Conservation (phyloP, 805 yeast species). For the Candida ulmi region DNA sequence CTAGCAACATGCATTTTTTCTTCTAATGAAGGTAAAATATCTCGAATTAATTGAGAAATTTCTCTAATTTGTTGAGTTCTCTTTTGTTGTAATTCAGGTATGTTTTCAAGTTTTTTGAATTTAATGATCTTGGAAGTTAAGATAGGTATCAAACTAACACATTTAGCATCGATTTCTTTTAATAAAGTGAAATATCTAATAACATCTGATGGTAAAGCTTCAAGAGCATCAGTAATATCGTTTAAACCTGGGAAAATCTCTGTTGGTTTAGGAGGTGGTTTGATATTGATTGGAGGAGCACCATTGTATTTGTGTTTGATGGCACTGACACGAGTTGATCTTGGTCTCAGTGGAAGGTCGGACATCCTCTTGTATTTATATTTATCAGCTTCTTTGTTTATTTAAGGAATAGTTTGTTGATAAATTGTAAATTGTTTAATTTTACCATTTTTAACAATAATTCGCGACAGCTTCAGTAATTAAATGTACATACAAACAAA, state of each 20-base stretch:
- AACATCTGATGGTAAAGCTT: constrained; percentile 81
- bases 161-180: constrained; percentile 93
- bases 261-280: constrained; percentile 18
- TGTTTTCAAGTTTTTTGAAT: constrained; percentile 34
- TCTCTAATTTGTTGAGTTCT: constrained; percentile 26
- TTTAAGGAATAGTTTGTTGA: no score
- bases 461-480: no score
- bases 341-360: constrained; percentile 29
- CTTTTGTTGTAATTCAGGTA: constrained; percentile 5
- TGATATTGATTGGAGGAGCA: constrained; percentile 1
- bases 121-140: constrained; percentile 48
- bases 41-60: constrained; percentile 43
- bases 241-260: constrained; percentile 79
- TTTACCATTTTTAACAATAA: no score
- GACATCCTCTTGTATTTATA: neutral
- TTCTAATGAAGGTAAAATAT: constrained; percentile 85
- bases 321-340: constrained; percentile 26
- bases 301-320: constrained; percentile 5
- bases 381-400: no score
- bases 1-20: constrained; percentile 98
- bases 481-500: no score
- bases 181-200: constrained; percentile 80
- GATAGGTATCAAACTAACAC: constrained; percentile 67
- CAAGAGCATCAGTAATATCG: constrained; percentile 86
- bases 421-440: no score